Evolutionary conservation across 495 filamentous ascomycete genomes (phyloP).

Genomic region (Schizothecium vesticola): DNA sequence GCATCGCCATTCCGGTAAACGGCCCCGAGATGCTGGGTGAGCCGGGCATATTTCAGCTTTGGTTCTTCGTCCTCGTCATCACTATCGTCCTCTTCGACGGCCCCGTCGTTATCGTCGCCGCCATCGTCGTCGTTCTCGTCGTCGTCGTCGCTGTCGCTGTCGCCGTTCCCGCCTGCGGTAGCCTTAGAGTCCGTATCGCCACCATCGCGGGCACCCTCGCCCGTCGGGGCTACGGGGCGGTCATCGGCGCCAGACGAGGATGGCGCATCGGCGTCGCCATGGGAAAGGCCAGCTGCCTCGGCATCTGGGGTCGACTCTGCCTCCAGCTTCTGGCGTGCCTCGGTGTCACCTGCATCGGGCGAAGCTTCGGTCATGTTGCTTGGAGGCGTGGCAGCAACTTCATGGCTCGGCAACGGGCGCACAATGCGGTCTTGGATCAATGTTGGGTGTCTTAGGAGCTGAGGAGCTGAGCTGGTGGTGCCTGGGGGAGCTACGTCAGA

Average conservation of each 20-base stretch:
- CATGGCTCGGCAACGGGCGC: constrained; percentile 20
- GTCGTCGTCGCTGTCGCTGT: constrained; percentile 12
- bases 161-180: constrained; percentile 4
- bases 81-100: constrained; percentile 63
- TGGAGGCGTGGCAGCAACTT: constrained; percentile 14
- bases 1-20: constrained; percentile 94
- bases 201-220: not conserved
- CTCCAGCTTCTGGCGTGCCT: constrained; percentile 10
- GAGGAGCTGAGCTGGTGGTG: constrained; percentile 8
- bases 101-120: constrained; percentile 37
- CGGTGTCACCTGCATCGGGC: constrained; percentile 35
- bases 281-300: not conserved
- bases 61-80: constrained; percentile 96
- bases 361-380: constrained; percentile 43
- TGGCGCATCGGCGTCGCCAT: constrained; percentile 10
- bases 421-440: constrained; percentile 20
- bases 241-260: not conserved
- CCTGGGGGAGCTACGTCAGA: not conserved
- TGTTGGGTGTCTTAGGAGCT: not conserved
- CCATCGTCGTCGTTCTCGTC: constrained; percentile 22
- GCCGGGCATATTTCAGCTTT: constrained; percentile 79
- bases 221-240: not conserved
- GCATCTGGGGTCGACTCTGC: not conserved
- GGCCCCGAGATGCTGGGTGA: constrained; percentile 71
- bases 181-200: constrained; percentile 5